Percentiles rank a stretch among this genome's conserved stretches.
Conservation (phyloP, 83 land plant genomes). For the Larix sibirica region DNA sequence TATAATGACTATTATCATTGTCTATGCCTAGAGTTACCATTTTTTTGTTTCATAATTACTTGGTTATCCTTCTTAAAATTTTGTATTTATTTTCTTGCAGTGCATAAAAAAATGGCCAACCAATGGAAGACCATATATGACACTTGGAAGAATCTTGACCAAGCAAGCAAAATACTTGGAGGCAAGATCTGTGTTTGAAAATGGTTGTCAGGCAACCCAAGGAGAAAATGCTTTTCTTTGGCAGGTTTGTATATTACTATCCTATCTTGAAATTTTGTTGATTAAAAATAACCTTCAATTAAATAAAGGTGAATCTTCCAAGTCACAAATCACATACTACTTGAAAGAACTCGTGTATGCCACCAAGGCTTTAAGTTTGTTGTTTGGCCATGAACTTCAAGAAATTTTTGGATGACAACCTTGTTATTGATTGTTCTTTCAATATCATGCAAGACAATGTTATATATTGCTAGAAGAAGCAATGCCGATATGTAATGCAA, state of each 20-base stretch:
- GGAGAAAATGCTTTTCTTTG: conserved; percentile 84
- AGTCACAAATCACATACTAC: background rate
- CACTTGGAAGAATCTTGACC: conserved; percentile 57
- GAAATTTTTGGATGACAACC: too few relatives aligned
- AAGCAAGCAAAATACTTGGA: conserved; percentile 57
- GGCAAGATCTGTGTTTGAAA: conserved; percentile 70
- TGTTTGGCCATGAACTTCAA: too few relatives aligned
- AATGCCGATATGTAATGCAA: too few relatives aligned
- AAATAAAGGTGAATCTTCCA: background rate
- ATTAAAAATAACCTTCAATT: background rate
- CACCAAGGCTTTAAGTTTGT: too few relatives aligned
- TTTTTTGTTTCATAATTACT: background rate
- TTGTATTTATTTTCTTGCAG: conserved; percentile 28
- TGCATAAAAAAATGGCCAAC: conserved; percentile 78
- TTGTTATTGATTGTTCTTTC: too few relatives aligned
- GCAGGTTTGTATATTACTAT: conserved; percentile 51
- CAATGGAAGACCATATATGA: conserved; percentile 76
- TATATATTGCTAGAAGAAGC: too few relatives aligned
- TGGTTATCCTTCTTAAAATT: background rate
- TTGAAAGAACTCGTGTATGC: too few relatives aligned
- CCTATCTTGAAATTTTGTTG: background rate
- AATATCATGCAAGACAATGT: too few relatives aligned
- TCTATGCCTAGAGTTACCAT: background rate
- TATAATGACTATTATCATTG: too few relatives aligned
- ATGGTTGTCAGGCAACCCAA: conserved; percentile 75